Evolutionary conservation across 2,329 filamentous ascomycete genomes (phyloP).

Genomic region (Ophiobolus disseminans): DNA sequence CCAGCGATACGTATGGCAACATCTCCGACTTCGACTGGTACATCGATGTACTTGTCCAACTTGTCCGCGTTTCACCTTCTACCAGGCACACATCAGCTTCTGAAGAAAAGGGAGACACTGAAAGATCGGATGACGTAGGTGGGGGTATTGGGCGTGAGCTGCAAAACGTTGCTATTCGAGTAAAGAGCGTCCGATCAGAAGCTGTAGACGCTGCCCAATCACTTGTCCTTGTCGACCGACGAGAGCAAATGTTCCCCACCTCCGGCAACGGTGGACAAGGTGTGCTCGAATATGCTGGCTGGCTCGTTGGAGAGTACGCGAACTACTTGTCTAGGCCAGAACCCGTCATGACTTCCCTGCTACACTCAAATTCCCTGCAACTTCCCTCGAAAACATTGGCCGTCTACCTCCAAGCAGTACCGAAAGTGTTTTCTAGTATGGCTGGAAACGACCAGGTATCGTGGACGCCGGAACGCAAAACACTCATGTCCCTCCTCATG

Average conservation of each 20-base stretch:
- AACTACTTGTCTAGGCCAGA: constrained; percentile 73
- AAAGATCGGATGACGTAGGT: constrained; percentile 58
- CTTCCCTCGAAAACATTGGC: constrained; percentile 72
- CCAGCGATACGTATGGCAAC: constrained; percentile 84
- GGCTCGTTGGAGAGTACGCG: constrained; percentile 89
- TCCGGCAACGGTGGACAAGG: constrained; percentile 62
- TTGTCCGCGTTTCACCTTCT: constrained; percentile 74
- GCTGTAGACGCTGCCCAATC: constrained; percentile 83
- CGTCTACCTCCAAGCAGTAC: constrained; percentile 80
- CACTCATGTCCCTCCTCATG: constrained; percentile 77
- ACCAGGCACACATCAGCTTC: constrained; percentile 34
- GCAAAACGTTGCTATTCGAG: constrained; percentile 89
- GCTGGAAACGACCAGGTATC: constrained; percentile 68
- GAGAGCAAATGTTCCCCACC: constrained; percentile 63
- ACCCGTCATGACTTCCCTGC: constrained; percentile 73
- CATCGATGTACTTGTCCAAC: constrained; percentile 84
- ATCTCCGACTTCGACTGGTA: constrained; percentile 97
- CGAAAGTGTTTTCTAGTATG: constrained; percentile 82
- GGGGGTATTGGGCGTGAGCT: constrained; percentile 83
- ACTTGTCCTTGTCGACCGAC: constrained; percentile 69
- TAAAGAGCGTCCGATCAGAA: constrained; percentile 79
- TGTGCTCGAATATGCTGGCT: constrained; percentile 77
- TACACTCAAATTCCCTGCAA: constrained; percentile 69
- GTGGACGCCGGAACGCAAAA: constrained; percentile 78
- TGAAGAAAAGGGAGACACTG: constrained; percentile 37